phyloP scores from a whole-genome alignment of 371 early-diverging fungal genomes.

The Dinochytrium kinnereticum region DNA sequence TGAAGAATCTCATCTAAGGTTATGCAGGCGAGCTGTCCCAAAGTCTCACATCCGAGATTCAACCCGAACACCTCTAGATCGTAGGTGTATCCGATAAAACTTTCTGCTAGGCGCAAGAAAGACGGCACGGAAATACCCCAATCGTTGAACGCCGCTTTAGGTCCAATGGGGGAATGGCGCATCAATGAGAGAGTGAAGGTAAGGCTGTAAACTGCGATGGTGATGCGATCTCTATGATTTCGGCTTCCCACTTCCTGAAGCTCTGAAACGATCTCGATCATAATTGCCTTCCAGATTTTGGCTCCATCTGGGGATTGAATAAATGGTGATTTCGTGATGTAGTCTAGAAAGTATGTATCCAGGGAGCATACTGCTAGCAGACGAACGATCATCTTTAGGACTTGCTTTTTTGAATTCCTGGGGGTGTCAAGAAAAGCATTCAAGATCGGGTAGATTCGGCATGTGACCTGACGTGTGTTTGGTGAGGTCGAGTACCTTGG shows the following conservation, averaged over 20 bases:
- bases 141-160: not conserved
- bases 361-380: not conserved
- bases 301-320: not conserved
- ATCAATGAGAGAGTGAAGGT: not conserved
- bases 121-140: not conserved
- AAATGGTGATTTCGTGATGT: not conserved
- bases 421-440: not conserved
- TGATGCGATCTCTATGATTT: no score
- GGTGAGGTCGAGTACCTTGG: not conserved
- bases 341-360: constrained; percentile 2
- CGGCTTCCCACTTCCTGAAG: not conserved
- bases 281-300: not conserved
- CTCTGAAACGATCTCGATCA: not conserved
- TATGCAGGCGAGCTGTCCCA: no score
- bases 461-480: not conserved
- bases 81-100: not conserved
- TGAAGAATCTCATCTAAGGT: no score
- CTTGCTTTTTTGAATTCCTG: not conserved
- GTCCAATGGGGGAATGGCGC: not conserved
- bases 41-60: no score
- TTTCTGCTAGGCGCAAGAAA: not conserved
- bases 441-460: not conserved
- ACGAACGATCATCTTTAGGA: not conserved
- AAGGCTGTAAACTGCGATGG: not conserved
- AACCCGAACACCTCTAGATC: no score